Evolutionary conservation across 2,329 filamentous ascomycete genomes (phyloP).

Genomic region (Fusarium setosum): DNA sequence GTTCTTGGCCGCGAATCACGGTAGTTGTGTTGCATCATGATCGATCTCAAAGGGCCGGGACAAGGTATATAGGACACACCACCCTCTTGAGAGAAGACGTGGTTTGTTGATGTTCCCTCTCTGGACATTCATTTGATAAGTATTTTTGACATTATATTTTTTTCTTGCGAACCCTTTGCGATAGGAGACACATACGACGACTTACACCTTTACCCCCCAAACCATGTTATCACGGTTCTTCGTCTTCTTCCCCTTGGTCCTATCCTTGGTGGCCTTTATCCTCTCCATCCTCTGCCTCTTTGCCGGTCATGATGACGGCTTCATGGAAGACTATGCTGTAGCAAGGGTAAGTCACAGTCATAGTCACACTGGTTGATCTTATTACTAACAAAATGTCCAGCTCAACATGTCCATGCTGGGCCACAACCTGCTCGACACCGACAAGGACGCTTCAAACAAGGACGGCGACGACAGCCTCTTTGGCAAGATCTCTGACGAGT

Average conservation of each 20-base stretch:
- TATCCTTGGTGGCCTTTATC: constrained; percentile 53
- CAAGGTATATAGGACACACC: constrained; percentile 23
- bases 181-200: not conserved
- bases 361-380: too few relatives aligned
- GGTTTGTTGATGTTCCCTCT: not conserved
- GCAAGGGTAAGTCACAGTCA: constrained; percentile 47
- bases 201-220: not conserved
- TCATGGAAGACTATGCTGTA: constrained; percentile 57
- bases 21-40: constrained; percentile 26
- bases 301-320: constrained; percentile 53
- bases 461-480: constrained; percentile 42
- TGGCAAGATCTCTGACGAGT: constrained; percentile 44
- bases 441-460: constrained; percentile 39
- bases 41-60: constrained; percentile 8
- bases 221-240: constrained; percentile 44
- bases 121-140: constrained; percentile 14
- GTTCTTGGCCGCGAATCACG: constrained; percentile 22
- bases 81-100: constrained; percentile 9
- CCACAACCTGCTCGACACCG: constrained; percentile 45
- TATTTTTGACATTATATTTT: constrained; percentile 7
- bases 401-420: constrained; percentile 54
- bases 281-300: constrained; percentile 54
- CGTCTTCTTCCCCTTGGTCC: constrained; percentile 50
- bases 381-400: constrained; percentile 34
- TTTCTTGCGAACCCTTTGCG: too few relatives aligned